Evolutionary conservation across 768 basidiomycete species (phyloP).

Genomic region (Dacryopinax primogenitus): DNA sequence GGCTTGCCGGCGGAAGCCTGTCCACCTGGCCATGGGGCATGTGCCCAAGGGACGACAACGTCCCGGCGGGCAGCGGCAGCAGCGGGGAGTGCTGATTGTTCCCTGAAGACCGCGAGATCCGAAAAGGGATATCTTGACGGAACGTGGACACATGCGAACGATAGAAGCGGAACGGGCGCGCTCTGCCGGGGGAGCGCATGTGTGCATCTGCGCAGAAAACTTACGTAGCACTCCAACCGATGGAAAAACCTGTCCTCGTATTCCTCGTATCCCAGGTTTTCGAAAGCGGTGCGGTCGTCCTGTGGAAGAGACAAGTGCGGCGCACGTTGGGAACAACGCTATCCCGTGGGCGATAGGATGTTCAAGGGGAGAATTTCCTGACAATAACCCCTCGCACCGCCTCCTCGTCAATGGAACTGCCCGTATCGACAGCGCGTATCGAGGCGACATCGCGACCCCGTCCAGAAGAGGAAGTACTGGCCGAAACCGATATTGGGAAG

Average conservation of each 20-base stretch:
- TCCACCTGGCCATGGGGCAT: background rate
- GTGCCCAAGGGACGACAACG: slow-evolving; percentile 5
- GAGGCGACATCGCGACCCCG: background rate
- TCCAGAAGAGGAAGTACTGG: background rate
- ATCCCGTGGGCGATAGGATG: too few species aligned
- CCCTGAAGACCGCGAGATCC: background rate
- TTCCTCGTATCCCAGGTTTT: background rate
- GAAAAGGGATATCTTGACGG: background rate
- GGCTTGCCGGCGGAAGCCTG: background rate
- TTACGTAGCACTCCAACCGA: background rate
- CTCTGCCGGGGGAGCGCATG: background rate
- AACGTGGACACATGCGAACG: too few species aligned
- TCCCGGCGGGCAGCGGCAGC: too few species aligned
- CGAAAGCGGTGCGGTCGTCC: slow-evolving; percentile 6
- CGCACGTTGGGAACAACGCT: too few species aligned
- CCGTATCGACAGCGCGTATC: too few species aligned
- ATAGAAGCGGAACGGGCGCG: slow-evolving; percentile 3
- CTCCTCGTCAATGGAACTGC: background rate
- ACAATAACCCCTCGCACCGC: slow-evolving; percentile 9
- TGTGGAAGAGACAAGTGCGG: too few species aligned
- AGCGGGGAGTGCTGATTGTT: too few species aligned
- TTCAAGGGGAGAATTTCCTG: too few species aligned
- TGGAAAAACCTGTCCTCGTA: background rate
- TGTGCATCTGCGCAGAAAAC: background rate
- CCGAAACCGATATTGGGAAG: background rate